These are phyloP conservation scores for Coemansia umbellata DNA, from an alignment of 192 early-diverging fungal genomes.

Conservation along the genomic window DNA sequence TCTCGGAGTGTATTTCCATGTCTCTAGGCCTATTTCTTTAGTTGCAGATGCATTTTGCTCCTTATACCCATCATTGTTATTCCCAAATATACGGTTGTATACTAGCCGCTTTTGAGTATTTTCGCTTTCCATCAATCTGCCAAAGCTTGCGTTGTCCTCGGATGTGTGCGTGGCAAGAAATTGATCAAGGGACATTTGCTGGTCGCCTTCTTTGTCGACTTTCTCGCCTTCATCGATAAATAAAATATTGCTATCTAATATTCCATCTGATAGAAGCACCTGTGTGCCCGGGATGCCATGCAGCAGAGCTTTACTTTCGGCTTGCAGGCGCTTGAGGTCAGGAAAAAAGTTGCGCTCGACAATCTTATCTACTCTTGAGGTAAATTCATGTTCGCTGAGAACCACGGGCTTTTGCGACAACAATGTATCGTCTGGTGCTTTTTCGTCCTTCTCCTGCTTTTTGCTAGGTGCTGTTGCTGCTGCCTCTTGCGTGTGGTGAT, in stretches of 20 bases:
- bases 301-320: neutral
- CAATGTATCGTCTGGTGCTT: too few relatives aligned
- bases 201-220: too few relatives aligned
- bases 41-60: neutral
- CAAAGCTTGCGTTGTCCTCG: slow-evolving; percentile 40
- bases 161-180: slow-evolving; percentile 27
- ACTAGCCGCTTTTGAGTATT: neutral
- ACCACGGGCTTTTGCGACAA: slow-evolving; percentile 7
- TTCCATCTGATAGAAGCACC: neutral
- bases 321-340: slow-evolving; percentile 1
- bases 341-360: slow-evolving; percentile 44
- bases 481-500: too few relatives aligned
- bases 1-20: slow-evolving; percentile 10
- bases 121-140: slow-evolving; percentile 7
- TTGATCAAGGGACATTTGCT: slow-evolving; percentile 12
- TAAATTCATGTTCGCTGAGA: slow-evolving; percentile 24
- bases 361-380: slow-evolving; percentile 15
- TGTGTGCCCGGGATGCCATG: neutral
- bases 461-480: too few relatives aligned
- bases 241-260: neutral
- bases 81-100: neutral
- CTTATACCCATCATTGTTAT: neutral
- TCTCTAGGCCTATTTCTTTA: neutral
- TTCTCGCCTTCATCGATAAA: neutral
- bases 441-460: too few relatives aligned